phyloP scores from a whole-genome alignment of 1,284 basidiomycete genomes.

The Volvariella volvacea region DNA sequence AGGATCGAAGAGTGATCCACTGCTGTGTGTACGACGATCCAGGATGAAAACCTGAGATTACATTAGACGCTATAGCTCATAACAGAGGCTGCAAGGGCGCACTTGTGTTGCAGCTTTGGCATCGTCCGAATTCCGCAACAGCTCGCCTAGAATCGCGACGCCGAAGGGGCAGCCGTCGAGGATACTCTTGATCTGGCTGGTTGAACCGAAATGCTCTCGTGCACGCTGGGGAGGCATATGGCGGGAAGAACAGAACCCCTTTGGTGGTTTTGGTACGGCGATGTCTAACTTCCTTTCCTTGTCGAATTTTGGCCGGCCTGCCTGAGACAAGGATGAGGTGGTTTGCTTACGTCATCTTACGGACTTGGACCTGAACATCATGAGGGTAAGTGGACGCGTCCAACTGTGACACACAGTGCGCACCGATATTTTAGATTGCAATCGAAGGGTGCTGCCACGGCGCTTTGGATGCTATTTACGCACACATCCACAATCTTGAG shows the following conservation, averaged over 20 bases:
- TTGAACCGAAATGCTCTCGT: background rate
- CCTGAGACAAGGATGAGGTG: too few species aligned
- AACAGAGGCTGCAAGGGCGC: too few species aligned
- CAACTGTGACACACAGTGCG: too few species aligned
- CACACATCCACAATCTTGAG: constrained; percentile 65
- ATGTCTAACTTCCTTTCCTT: too few species aligned
- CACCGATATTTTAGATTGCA: constrained; percentile 53
- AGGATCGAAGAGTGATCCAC: constrained; percentile 18
- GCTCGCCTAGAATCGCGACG: constrained; percentile 33
- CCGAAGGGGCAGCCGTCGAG: constrained; percentile 36
- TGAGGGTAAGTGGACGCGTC: too few species aligned
- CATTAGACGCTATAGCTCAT: too few species aligned
- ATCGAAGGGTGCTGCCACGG: constrained; percentile 97
- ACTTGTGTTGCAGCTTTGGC: constrained; percentile 32
- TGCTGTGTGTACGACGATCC: constrained; percentile 27
- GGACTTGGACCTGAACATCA: too few species aligned
- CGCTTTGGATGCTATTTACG: constrained; percentile 81
- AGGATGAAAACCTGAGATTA: constrained; percentile 40
- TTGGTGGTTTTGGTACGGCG: too few species aligned
- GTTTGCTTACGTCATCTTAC: too few species aligned
- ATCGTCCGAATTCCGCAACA: constrained; percentile 45
- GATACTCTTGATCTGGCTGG: constrained; percentile 22
- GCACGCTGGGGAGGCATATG: too few species aligned
- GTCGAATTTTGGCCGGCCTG: too few species aligned
- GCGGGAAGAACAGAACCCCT: too few species aligned